A percentile compares a stretch with the other conserved stretches of the same genome.
Evolutionary conservation across 257 asterid genomes (phyloP).

Genomic region (Plectranthus barbatus): DNA sequence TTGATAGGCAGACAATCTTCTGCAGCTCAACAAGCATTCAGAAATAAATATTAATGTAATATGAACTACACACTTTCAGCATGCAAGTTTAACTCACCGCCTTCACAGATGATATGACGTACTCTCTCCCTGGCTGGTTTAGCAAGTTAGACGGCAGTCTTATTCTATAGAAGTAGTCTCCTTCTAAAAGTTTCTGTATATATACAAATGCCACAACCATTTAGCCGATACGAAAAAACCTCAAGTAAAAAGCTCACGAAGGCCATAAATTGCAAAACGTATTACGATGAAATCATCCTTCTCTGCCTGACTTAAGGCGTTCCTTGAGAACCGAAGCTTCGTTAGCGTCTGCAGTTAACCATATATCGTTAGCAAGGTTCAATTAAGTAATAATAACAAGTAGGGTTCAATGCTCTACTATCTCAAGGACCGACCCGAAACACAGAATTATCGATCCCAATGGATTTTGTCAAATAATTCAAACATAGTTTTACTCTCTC

Average conservation of each 20-base stretch:
- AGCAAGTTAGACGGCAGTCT: constrained; percentile 75
- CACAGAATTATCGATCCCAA: too few species aligned
- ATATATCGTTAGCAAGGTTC: constrained; percentile 2
- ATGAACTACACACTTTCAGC: neutral
- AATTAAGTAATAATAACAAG: neutral
- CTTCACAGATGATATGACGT: constrained; percentile 69
- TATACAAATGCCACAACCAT: constrained; percentile 8
- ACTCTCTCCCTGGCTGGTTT: constrained; percentile 67
- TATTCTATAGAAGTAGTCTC: constrained; percentile 79
- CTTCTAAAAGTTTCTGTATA: constrained; percentile 76
- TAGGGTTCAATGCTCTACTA: neutral
- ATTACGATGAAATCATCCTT: constrained; percentile 68
- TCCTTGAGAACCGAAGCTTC: constrained; percentile 91
- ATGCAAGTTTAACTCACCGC: constrained; percentile 49
- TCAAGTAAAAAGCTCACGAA: neutral
- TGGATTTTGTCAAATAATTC: neutral
- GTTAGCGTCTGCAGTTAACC: constrained; percentile 62
- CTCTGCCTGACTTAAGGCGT: constrained; percentile 50
- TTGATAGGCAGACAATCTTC: constrained; percentile 9
- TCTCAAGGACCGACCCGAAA: neutral
- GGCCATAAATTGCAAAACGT: neutral
- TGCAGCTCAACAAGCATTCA: neutral
- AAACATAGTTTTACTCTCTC: neutral
- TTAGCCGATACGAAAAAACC: neutral
- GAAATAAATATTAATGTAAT: neutral